Evolutionary conservation across 345 rosid genomes (phyloP), one percentile per base, ranked within the genome.

Genomic region (Chamaenerion angustifolium): DNA sequence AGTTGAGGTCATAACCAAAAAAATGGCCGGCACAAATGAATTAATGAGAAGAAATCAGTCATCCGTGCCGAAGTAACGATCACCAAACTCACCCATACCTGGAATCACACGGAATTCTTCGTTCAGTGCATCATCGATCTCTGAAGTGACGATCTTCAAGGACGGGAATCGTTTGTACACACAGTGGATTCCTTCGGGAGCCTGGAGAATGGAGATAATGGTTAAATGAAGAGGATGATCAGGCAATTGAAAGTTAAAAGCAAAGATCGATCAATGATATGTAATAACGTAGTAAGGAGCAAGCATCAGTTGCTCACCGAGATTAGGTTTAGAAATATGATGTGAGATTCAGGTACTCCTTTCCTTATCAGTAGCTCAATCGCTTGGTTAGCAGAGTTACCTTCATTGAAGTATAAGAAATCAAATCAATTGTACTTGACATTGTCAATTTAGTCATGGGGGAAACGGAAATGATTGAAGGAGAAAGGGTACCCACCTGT

Each of bases 81-180:
- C 95, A 0, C 99, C 99, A 54, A 82, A 93, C 79, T 93, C 96
- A 17, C 95, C 99, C 90, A 93, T 58, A 16, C 99, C 99, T 10
- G 99, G 99, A 66, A 93, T 76, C 27, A 92, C 96, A 8, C 94
- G 84, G 64, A 68, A 93, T 57, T 88, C 99, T 58, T 84, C 81
- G 46, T 93, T 88, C 56, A 88, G 62, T 10, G 86, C 68, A 64
- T 56, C 85, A 49, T 93, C 96, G 46, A 93, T 93, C 72, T 93
- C 99, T 2, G 96, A 93, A 16, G 99, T 93, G 37, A 93, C 95
- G 10, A 93, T 85, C 68, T 93, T 88, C 77, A 93, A 65, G 51
- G 69, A 58, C 17, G 96, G 99, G 64, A 79, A 88, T 37, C 92
- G 69, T 59, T 79, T 81, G 72, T 71, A 85, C 6, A 88, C 95